Conservation (phyloP, 225 moss, liverwort and hornwort species). For the Pleurozium schreberi region DNA sequence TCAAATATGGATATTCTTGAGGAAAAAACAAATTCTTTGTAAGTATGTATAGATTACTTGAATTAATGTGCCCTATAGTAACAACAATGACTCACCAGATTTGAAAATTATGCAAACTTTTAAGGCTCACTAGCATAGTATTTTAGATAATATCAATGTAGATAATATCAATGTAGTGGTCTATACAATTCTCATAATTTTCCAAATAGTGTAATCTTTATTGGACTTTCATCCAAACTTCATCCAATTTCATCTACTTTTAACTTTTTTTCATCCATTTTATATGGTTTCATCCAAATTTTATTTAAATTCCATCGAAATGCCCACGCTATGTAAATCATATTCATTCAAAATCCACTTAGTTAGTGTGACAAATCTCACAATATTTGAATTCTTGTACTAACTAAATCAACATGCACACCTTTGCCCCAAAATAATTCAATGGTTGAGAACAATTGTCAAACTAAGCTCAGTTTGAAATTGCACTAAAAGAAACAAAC, state of each 20-base stretch:
- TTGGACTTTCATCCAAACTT: not conserved
- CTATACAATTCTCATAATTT: not conserved
- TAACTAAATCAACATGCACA: not conserved
- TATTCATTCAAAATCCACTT: not conserved
- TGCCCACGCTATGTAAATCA: not conserved
- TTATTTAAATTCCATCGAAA: not conserved
- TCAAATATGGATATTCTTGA: not conserved
- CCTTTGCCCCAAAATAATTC: too few species aligned
- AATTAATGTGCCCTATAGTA: not conserved
- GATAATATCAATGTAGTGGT: not conserved
- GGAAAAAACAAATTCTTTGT: not conserved
- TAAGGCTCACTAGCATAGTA: not conserved
- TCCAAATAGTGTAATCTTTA: not conserved
- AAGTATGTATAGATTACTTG: not conserved
- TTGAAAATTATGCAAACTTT: not conserved
- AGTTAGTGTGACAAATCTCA: fast-evolving
- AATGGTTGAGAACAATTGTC: too few species aligned
- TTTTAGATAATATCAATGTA: not conserved
- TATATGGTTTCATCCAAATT: fast-evolving
- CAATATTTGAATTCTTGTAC: not conserved
- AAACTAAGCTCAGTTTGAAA: too few species aligned
- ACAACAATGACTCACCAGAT: not conserved
- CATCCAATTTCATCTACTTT: not conserved
- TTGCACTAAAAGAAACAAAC: too few species aligned
- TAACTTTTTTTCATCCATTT: not conserved